A percentile compares a stretch with the other conserved stretches of the same genome.
Evolutionary conservation across 495 filamentous ascomycete species (phyloP).

Genomic region (Daldinia caldariorum): DNA sequence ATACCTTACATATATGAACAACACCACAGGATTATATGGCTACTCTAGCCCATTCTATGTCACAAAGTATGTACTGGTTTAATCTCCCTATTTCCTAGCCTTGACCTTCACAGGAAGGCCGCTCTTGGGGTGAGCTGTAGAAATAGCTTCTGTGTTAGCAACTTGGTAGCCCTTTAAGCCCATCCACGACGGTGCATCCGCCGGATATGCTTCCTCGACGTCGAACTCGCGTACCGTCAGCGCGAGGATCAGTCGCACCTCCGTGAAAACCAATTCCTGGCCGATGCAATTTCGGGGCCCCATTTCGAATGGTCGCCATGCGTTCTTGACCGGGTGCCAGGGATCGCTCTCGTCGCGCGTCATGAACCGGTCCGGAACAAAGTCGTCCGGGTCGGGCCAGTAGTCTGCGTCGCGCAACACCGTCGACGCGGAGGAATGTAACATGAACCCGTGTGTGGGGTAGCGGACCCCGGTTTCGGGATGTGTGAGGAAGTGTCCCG

Average conservation of each 20-base stretch:
- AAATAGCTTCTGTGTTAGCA: slow-evolving; percentile 5
- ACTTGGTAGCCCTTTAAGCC: slow-evolving; percentile 34
- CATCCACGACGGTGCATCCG: slow-evolving; percentile 34
- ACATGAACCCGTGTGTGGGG: slow-evolving; percentile 49
- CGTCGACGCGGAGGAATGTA: slow-evolving; percentile 45
- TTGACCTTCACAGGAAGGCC: slow-evolving; percentile 28
- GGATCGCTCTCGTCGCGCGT: slow-evolving; percentile 38
- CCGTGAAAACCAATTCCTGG: slow-evolving; percentile 58
- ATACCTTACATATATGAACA: too few species aligned
- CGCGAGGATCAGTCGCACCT: slow-evolving; percentile 54
- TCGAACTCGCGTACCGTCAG: slow-evolving; percentile 45
- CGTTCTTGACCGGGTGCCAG: slow-evolving; percentile 45
- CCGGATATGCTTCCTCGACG: slow-evolving; percentile 28
- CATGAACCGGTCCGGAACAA: slow-evolving; percentile 58
- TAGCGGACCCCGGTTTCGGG: slow-evolving; percentile 43
- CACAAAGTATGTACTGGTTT: not conserved
- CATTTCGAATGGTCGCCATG: slow-evolving; percentile 59
- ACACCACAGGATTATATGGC: too few species aligned
- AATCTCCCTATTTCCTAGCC: slow-evolving; percentile 3
- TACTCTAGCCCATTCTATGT: not conserved
- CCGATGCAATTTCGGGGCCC: slow-evolving; percentile 63
- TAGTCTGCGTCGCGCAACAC: slow-evolving; percentile 42
- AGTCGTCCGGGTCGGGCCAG: slow-evolving; percentile 50
- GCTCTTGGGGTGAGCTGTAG: slow-evolving; percentile 32
- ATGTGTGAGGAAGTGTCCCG: slow-evolving; percentile 48